These are phyloP conservation scores for Suillus luteus DNA, from an alignment of 768 basidiomycete genomes.

Conservation along the genomic window DNA sequence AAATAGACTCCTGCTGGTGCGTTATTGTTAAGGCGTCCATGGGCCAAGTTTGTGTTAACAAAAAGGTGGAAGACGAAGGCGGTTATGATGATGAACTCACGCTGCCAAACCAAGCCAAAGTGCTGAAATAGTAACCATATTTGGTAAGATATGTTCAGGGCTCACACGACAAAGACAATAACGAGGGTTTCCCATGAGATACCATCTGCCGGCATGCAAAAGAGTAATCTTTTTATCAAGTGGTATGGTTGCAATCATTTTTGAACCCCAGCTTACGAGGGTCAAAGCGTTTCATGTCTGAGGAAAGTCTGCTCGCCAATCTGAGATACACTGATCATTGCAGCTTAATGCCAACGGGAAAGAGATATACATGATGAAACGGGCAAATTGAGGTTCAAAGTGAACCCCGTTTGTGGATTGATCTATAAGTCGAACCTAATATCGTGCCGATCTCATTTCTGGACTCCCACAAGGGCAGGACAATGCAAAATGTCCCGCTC, in stretches of 20 bases:
- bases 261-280: background rate
- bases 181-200: slow-evolving; percentile 15
- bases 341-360: background rate
- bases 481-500: slow-evolving; percentile 39
- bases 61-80: slow-evolving; percentile 21
- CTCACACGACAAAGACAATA: slow-evolving; percentile 27
- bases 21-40: slow-evolving; percentile 15
- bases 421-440: slow-evolving; percentile 18
- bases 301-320: background rate
- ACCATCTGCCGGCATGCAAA: slow-evolving; percentile 3
- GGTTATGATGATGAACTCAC: background rate
- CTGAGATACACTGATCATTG: background rate
- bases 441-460: slow-evolving; percentile 34
- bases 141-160: slow-evolving; percentile 11
- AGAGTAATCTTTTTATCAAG: background rate
- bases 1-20: slow-evolving; percentile 8
- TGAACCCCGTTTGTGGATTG: background rate
- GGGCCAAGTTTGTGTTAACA: slow-evolving; percentile 30
- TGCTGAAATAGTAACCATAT: background rate
- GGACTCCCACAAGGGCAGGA: slow-evolving; percentile 42
- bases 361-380: background rate
- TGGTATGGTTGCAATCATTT: background rate
- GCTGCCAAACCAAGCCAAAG: slow-evolving; percentile 6
- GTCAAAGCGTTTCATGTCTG: background rate
- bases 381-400: background rate